Evolutionary conservation across 495 filamentous ascomycete species (phyloP).

Genomic region (Tuber aestivum): DNA sequence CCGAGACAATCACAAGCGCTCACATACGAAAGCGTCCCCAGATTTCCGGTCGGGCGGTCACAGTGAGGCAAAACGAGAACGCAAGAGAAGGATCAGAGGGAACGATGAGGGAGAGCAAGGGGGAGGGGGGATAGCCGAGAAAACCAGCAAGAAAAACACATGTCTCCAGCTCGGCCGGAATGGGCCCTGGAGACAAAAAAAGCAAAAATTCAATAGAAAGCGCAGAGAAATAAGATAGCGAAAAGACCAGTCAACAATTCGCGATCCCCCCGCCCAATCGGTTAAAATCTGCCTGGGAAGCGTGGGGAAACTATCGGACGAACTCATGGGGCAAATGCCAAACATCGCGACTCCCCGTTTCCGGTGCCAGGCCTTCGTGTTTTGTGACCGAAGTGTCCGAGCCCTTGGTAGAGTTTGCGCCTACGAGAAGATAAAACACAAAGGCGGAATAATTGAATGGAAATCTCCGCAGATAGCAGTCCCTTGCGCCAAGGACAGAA

Average conservation of each 20-base stretch:
- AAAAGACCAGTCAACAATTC: conserved; percentile 22
- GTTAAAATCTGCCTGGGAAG: conserved; percentile 29
- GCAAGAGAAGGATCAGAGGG: neutral
- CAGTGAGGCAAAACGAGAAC: conserved; percentile 23
- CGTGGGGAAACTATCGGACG: conserved; percentile 31
- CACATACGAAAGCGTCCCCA: conserved; percentile 7
- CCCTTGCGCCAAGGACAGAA: neutral
- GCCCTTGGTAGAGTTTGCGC: conserved; percentile 25
- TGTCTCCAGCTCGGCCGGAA: conserved; percentile 15
- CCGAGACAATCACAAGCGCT: conserved; percentile 25
- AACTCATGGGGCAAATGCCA: conserved; percentile 38
- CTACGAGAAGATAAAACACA: conserved; percentile 18
- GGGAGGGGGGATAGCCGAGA: conserved; percentile 12
- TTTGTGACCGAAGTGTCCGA: conserved; percentile 24
- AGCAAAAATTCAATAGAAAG: conserved; percentile 3
- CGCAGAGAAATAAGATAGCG: conserved; percentile 15
- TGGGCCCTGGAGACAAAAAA: conserved; percentile 25
- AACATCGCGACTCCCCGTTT: conserved; percentile 14
- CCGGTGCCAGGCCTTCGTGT: conserved; percentile 5
- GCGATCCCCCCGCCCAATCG: conserved; percentile 22
- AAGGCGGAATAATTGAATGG: neutral
- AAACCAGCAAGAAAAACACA: conserved; percentile 22
- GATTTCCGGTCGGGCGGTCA: neutral
- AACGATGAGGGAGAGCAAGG: conserved; percentile 1
- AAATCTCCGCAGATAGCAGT: neutral